Percentiles rank a stretch among this genome's conserved stretches.
These are phyloP conservation scores for Phytophthora kernoviae DNA, from an alignment of 352 stramenopile species.

Conservation along the genomic window DNA sequence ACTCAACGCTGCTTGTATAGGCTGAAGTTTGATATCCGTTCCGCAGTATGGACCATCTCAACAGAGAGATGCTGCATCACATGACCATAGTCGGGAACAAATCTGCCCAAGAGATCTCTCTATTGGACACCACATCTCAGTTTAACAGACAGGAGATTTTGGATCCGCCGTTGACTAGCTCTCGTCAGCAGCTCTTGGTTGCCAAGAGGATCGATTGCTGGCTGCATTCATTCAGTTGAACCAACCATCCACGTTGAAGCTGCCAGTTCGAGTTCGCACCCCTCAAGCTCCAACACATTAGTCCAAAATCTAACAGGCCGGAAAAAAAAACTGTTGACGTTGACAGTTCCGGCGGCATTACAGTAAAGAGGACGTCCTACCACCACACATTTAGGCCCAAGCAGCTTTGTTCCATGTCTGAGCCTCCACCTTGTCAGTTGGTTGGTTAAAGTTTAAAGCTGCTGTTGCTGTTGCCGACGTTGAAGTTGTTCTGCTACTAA, in stretches of 20 bases:
- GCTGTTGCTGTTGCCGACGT: too few species aligned
- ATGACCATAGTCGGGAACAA: background rate
- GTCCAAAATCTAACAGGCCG: too few species aligned
- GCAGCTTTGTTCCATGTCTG: too few species aligned
- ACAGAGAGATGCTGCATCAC: background rate
- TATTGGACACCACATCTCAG: too few species aligned
- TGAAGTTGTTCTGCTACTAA: too few species aligned
- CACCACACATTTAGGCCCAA: too few species aligned
- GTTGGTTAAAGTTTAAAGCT: too few species aligned
- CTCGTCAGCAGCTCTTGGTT: background rate
- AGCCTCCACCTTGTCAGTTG: too few species aligned
- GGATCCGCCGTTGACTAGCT: background rate
- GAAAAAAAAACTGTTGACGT: slow-evolving; percentile 43
- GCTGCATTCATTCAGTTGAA: too few species aligned
- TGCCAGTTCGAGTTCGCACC: slow-evolving; percentile 1
- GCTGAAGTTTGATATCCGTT: background rate
- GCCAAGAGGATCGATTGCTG: slow-evolving; percentile 12
- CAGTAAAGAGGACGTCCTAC: background rate
- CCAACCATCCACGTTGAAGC: slow-evolving; percentile 34
- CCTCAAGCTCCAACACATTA: slow-evolving; percentile 15
- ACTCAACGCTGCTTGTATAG: too few species aligned
- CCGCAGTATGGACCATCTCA: slow-evolving; percentile 1
- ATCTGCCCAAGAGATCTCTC: background rate
- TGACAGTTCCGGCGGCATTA: slow-evolving; percentile 31
- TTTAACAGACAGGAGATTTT: too few species aligned